These are phyloP conservation scores for Drechmeria coniospora DNA, from an alignment of 2,329 filamentous ascomycete genomes.

Conservation along the genomic window DNA sequence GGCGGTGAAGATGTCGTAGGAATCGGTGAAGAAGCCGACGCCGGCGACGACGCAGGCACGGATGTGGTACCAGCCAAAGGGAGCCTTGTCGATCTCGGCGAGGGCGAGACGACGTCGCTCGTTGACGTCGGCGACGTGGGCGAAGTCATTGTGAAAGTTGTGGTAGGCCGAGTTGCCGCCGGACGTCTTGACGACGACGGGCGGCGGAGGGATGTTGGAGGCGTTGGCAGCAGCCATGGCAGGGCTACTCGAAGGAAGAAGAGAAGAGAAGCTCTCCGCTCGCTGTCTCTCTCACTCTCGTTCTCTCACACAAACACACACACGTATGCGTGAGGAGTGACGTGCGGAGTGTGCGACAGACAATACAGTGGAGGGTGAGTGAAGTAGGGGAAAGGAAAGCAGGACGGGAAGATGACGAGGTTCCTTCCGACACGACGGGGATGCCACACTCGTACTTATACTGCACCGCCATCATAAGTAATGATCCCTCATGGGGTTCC, in stretches of 20 bases:
- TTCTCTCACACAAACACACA: too few species aligned
- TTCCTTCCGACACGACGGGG: too few species aligned
- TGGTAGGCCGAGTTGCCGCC: slow-evolving; percentile 58
- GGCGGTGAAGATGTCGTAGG: slow-evolving; percentile 70
- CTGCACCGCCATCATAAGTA: too few species aligned
- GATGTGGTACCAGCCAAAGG: slow-evolving; percentile 75
- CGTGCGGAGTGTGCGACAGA: too few species aligned
- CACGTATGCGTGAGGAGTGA: too few species aligned
- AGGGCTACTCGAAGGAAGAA: background rate
- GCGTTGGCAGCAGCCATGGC: slow-evolving; percentile 3
- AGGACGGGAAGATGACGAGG: too few species aligned
- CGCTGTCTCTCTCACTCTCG: too few species aligned
- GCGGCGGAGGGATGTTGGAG: slow-evolving; percentile 2
- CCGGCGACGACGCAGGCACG: slow-evolving; percentile 64
- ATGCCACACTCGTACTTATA: too few species aligned
- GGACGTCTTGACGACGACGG: slow-evolving; percentile 27
- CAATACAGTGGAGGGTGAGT: too few species aligned
- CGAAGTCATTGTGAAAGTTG: slow-evolving; percentile 64
- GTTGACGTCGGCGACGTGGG: slow-evolving; percentile 51
- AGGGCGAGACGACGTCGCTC: slow-evolving; percentile 67
- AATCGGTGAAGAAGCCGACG: slow-evolving; percentile 80
- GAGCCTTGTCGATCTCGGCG: slow-evolving; percentile 67
- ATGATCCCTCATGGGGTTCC: too few species aligned
- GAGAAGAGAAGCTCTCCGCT: too few species aligned
- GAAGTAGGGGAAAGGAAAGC: too few species aligned